These are phyloP conservation scores for Zygosaccharomyces lentus DNA, from an alignment of 805 yeast species.

Conservation along the genomic window DNA sequence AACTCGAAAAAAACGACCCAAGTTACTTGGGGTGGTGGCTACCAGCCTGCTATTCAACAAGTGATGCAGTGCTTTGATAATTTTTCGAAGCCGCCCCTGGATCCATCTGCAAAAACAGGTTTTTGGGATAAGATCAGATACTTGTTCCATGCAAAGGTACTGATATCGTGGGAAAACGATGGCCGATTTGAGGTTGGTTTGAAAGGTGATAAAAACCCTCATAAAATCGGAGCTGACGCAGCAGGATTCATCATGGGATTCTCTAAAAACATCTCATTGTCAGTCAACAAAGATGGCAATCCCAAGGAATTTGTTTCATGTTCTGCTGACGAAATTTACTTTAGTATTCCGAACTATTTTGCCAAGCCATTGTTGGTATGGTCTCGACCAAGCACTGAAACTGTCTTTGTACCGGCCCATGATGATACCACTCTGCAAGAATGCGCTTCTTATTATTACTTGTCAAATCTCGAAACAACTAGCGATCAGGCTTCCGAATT, in stretches of 20 bases:
- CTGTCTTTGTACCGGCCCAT: conserved; percentile 46
- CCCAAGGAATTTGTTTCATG: conserved; percentile 65
- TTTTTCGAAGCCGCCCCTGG: conserved; percentile 85
- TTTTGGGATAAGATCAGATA: conserved; percentile 88
- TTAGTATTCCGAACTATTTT: conserved; percentile 74
- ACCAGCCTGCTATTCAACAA: conserved; percentile 80
- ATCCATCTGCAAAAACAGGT: conserved; percentile 79
- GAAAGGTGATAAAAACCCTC: conserved; percentile 80
- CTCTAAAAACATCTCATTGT: conserved; percentile 54
- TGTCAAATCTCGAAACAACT: conserved; percentile 31
- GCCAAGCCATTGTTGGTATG: conserved; percentile 52
- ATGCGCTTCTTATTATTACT: conserved; percentile 48
- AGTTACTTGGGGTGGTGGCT: conserved; percentile 80
- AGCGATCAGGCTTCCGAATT: conserved; percentile 19
- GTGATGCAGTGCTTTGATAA: conserved; percentile 72
- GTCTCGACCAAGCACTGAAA: conserved; percentile 46
- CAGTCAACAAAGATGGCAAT: conserved; percentile 61
- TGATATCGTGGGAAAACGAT: conserved; percentile 47
- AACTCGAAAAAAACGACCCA: conserved; percentile 55
- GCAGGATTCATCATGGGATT: conserved; percentile 80
- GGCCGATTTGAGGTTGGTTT: conserved; percentile 54
- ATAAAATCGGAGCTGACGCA: conserved; percentile 56
- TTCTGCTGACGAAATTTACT: conserved; percentile 54
- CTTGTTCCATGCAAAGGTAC: conserved; percentile 67
- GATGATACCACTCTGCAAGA: conserved; percentile 39